Base-by-base conservation (phyloP, 371 early-diverging fungal species). In the Mucor circinelloides region DNA sequence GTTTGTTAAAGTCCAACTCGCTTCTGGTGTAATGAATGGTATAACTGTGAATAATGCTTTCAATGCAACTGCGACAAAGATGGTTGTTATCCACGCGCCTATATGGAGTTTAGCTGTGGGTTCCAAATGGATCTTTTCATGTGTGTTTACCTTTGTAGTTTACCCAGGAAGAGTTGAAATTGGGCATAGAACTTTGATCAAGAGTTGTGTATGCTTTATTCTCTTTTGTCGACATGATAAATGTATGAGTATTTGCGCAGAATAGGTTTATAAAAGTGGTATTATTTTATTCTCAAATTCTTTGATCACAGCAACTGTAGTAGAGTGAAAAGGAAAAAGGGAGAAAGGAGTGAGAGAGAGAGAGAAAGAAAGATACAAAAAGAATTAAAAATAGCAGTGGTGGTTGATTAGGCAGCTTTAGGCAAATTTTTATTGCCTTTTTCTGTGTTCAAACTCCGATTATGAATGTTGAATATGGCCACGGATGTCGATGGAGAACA, bases 1-100 rank as follows among this genome's bases (percentile, higher is more conserved):
- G 67, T 96, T 97, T 23, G 98, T 98, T 63, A 97, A 74, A 12
- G 98, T 97, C 99, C 99, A 98, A 61, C 95, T 90, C 27, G 94
- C 87, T 79, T 97, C 97, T 9, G 91, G 84, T 19, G 94, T 88
- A 44, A 97, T 90, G 66, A 93, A 93, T 3, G 99, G 99, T 73
- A 98, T 88, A 56, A 91, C 86, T 34, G 92, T 90, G 64, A 94
- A 91, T 21, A 94, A 73, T n/a, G 95, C 75, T 79, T 95, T 91
- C 61, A 96, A 79, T n/a, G 84, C 71, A 6, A 93, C 75, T 48
- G 96, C 87, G 27, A 97, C 73, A 68, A 94, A 81, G 21, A 96
- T 76, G 66, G 94, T 91, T 23, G 95, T 92, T 27, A 91, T 80
- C 97, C 98, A 97, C 19, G 96, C 93, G 40, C 99, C 98, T 94